Evolutionary conservation across 2,329 filamentous ascomycete genomes (phyloP).

Genomic region (Periconia sp.): DNA sequence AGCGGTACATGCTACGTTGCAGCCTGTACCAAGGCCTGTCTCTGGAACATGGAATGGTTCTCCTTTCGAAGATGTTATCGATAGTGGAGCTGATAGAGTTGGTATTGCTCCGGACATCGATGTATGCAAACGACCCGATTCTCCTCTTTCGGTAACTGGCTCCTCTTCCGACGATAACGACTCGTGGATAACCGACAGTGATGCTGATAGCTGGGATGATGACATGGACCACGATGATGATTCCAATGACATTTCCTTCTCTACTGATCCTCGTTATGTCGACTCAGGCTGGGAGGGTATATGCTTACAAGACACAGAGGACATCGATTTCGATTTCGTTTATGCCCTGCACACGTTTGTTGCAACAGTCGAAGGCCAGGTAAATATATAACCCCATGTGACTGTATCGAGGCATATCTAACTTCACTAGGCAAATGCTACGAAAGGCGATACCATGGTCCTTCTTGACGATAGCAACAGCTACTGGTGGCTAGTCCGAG

Average conservation of each 20-base stretch:
- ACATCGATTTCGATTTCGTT: slow-evolving; percentile 99
- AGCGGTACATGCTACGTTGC: slow-evolving; percentile 43
- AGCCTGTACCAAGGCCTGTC: slow-evolving; percentile 47
- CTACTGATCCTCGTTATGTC: slow-evolving; percentile 63
- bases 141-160: background rate
- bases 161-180: slow-evolving; percentile 13
- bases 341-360: slow-evolving; percentile 98
- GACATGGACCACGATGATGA: slow-evolving; percentile 49
- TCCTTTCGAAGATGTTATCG: background rate
- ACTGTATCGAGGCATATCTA: background rate
- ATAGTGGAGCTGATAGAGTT: background rate
- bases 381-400: slow-evolving; percentile 65
- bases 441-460: slow-evolving; percentile 97
- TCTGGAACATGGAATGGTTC: background rate
- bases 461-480: slow-evolving; percentile 97
- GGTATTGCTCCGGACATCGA: background rate
- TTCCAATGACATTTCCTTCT: slow-evolving; percentile 60
- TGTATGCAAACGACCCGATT: background rate
- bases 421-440: slow-evolving; percentile 37
- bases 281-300: slow-evolving; percentile 74
- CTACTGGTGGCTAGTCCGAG: slow-evolving; percentile 98
- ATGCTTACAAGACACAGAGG: slow-evolving; percentile 93
- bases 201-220: slow-evolving; percentile 40
- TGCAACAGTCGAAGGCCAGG: slow-evolving; percentile 95
- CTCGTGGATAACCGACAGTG: slow-evolving; percentile 42